Evolutionary conservation across 306 rosid genomes (phyloP).

Genomic region (Boehmeria nivea): DNA sequence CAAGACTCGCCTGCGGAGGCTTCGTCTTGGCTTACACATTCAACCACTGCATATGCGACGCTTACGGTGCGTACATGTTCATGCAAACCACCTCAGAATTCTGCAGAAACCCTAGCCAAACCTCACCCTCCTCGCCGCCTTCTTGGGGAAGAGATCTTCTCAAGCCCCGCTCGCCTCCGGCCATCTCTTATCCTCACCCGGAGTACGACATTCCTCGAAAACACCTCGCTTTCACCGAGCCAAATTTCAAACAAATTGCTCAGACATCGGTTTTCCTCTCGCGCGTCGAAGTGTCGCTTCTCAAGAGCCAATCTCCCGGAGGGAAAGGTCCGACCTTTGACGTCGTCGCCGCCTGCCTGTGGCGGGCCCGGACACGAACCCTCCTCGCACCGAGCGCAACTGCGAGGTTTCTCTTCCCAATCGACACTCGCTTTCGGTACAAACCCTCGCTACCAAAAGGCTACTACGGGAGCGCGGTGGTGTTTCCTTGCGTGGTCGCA

Average conservation of each 20-base stretch:
- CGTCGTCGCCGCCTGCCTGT: constrained; percentile 12
- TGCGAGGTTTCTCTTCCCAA: constrained; percentile 17
- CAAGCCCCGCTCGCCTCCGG: constrained; percentile 14
- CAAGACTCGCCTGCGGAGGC: constrained; percentile 21
- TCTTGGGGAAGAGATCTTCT: constrained; percentile 19
- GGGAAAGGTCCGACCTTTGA: constrained; percentile 14
- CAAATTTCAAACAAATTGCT: constrained; percentile 12
- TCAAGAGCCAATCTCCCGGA: constrained; percentile 4
- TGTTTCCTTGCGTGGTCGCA: constrained; percentile 18
- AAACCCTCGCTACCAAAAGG: constrained; percentile 11
- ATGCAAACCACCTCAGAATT: constrained; percentile 19
- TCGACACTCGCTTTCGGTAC: constrained; percentile 13
- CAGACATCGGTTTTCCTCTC: constrained; percentile 23
- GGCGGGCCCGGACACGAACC: constrained; percentile 23
- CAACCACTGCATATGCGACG: constrained; percentile 29
- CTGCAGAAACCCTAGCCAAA: constrained; percentile 8
- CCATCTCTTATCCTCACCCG: constrained; percentile 18
- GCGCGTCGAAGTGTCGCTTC: constrained; percentile 1
- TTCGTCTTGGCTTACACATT: constrained; percentile 23
- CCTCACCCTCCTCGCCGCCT: constrained; percentile 10
- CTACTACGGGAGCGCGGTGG: constrained; percentile 19
- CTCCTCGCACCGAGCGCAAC: constrained; percentile 5
- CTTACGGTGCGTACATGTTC: constrained; percentile 19
- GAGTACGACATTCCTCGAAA: constrained; percentile 5
- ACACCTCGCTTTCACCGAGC: neutral